phyloP scores from a whole-genome alignment of 805 yeast genomes.

The Debaryomyces castellii region DNA sequence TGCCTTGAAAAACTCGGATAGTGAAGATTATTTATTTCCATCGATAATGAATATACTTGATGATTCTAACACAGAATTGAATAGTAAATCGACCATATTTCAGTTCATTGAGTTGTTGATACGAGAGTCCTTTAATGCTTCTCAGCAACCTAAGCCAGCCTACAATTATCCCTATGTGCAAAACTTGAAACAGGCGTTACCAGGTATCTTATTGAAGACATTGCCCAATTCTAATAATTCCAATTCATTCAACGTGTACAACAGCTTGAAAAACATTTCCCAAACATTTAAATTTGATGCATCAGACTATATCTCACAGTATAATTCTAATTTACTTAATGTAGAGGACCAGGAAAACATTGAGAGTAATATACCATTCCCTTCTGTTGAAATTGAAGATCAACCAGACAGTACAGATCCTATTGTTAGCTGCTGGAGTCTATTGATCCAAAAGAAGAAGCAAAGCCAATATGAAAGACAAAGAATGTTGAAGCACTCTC shows the following conservation, averaged over 20 bases:
- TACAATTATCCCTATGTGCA: slow-evolving; percentile 40
- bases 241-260: slow-evolving; percentile 36
- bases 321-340: slow-evolving; percentile 29
- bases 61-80: slow-evolving; percentile 48
- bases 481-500: slow-evolving; percentile 35
- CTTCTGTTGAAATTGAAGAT: slow-evolving; percentile 23
- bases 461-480: slow-evolving; percentile 53
- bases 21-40: slow-evolving; percentile 67
- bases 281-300: slow-evolving; percentile 31
- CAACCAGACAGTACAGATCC: slow-evolving; percentile 24
- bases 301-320: slow-evolving; percentile 24
- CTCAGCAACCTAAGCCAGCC: slow-evolving; percentile 33
- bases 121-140: slow-evolving; percentile 31
- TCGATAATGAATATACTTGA: slow-evolving; percentile 62
- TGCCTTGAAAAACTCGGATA: slow-evolving; percentile 55
- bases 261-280: slow-evolving; percentile 37
- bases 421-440: slow-evolving; percentile 44
- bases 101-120: slow-evolving; percentile 69
- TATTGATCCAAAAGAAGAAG: slow-evolving; percentile 44
- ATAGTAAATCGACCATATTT: slow-evolving; percentile 63
- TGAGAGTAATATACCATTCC: slow-evolving; percentile 33
- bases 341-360: slow-evolving; percentile 34
- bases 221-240: slow-evolving; percentile 37
- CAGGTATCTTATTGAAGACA: slow-evolving; percentile 31
- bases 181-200: slow-evolving; percentile 31